These are phyloP conservation scores for Neurospora cerealis DNA, from an alignment of 495 filamentous ascomycete genomes.

Conservation along the genomic window DNA sequence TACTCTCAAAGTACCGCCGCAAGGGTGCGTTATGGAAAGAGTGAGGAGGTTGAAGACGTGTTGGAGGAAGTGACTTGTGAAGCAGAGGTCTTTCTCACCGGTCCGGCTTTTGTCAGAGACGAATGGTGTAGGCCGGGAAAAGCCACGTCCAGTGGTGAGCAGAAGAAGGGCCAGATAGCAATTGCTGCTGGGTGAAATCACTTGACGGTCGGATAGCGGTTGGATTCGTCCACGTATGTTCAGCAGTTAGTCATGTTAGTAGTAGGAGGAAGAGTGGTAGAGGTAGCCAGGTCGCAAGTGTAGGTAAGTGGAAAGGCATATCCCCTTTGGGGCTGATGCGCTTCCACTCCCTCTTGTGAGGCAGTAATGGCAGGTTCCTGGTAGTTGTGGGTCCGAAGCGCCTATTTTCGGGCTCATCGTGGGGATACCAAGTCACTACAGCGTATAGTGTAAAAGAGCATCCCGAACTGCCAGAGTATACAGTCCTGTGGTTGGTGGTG, in stretches of 20 bases:
- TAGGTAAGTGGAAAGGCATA: neutral
- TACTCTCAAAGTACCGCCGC: neutral
- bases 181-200: neutral
- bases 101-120: neutral
- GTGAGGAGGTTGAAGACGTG: neutral
- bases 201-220: neutral
- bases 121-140: neutral
- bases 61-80: neutral
- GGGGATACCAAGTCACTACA: neutral
- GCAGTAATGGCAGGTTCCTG: neutral
- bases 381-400: neutral
- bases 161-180: neutral
- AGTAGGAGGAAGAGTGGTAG: neutral
- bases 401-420: neutral
- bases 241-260: neutral
- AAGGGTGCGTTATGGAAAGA: neutral
- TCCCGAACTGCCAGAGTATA: neutral
- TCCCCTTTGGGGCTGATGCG: neutral
- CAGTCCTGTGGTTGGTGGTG: neutral
- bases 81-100: neutral
- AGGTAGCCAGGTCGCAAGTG: neutral
- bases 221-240: neutral
- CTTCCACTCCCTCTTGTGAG: neutral
- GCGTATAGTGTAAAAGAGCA: neutral
- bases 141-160: neutral